A percentile compares a stretch with the other conserved stretches of the same genome.
Conservation (phyloP, 176 grass and related monocot species). For the Oryza punctata region DNA sequence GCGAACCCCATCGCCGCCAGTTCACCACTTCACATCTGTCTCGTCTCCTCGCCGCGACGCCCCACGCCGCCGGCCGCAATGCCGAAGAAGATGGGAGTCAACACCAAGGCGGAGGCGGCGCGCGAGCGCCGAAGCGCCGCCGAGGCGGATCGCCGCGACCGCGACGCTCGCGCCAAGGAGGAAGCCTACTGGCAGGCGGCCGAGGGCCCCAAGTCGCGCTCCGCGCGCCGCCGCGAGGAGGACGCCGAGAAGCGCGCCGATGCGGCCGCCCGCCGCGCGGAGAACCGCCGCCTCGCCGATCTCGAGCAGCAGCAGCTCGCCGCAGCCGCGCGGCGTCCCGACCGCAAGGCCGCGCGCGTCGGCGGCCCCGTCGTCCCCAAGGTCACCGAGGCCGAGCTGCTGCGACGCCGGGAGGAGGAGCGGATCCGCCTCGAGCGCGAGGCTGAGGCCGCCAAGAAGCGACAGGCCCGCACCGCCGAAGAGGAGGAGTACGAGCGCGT, state of each 20-base stretch:
- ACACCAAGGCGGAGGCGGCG: conserved; percentile 65
- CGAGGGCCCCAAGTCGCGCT: conserved; percentile 64
- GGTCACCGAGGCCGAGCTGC: conserved; percentile 70
- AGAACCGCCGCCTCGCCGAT: conserved; percentile 66
- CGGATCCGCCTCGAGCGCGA: conserved; percentile 44
- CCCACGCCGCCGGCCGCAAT: conserved; percentile 21
- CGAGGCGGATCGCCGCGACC: conserved; percentile 55
- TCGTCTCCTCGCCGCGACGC: no score
- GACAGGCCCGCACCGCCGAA: conserved; percentile 40
- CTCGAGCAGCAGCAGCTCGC: conserved; percentile 56
- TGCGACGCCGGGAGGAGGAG: conserved; percentile 60
- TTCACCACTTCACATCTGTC: background rate
- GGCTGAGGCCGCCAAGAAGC: conserved; percentile 51
- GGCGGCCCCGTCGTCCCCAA: conserved; percentile 54
- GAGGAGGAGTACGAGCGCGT: conserved; percentile 62
- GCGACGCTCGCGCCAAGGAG: conserved; percentile 45
- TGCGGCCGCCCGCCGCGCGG: conserved; percentile 50
- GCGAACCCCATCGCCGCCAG: background rate
- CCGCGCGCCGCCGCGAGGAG: conserved; percentile 62
- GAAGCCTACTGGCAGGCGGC: conserved; percentile 67
- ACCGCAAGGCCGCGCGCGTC: conserved; percentile 52
- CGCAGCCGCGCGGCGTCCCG: conserved; percentile 37
- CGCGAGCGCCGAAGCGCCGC: conserved; percentile 39
- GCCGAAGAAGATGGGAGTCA: conserved; percentile 83
- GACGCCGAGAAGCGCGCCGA: conserved; percentile 64